Evolutionary conservation across 2,329 filamentous ascomycete species (phyloP).

Genomic region (Cladosporium sp.): DNA sequence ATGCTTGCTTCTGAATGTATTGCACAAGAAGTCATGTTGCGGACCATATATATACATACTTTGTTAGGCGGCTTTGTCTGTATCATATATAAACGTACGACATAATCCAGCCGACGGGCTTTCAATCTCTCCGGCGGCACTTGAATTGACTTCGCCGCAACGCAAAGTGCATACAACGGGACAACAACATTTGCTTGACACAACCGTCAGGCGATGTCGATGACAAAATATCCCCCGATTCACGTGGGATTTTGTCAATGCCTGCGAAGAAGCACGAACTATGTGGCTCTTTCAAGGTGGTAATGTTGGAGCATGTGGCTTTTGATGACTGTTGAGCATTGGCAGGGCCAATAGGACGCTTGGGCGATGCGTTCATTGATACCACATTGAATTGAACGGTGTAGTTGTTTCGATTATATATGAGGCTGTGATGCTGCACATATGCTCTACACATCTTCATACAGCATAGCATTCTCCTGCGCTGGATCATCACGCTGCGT

Average conservation of each 20-base stretch:
- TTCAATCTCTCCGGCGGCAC: neutral
- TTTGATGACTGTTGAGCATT: neutral
- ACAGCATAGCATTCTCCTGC: neutral
- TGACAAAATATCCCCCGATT: neutral
- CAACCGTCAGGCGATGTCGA: neutral
- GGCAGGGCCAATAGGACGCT: neutral
- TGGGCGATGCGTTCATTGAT: neutral
- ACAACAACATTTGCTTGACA: neutral
- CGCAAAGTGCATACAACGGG: neutral
- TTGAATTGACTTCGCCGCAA: neutral
- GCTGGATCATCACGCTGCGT: neutral
- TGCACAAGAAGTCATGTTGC: neutral
- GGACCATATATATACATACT: neutral
- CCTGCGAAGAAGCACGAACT: neutral
- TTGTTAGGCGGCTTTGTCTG: too few relatives aligned
- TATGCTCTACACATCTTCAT: neutral
- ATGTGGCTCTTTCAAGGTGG: neutral
- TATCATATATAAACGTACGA: slow-evolving; percentile 1
- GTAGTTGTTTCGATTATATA: neutral
- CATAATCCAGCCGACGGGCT: neutral
- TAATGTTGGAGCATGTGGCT: neutral
- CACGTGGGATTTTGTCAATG: neutral
- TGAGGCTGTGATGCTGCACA: neutral
- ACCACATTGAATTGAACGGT: neutral
- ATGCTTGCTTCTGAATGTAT: neutral